Conservation (phyloP, 768 basidiomycete genomes). For the Postia placenta region DNA sequence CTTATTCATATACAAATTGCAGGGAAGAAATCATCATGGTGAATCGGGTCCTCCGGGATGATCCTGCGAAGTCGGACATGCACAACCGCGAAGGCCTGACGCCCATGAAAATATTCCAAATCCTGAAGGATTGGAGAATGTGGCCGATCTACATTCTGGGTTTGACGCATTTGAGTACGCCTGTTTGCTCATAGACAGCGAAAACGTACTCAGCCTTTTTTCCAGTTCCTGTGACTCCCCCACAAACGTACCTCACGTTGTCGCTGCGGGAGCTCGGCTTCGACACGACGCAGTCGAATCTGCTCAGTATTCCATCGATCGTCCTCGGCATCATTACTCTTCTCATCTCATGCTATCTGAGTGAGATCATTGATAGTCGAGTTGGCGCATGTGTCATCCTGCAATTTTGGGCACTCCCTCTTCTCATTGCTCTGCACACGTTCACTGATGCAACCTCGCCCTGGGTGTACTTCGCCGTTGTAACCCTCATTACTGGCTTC, state of each 20-base stretch:
- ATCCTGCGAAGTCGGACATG: slow-evolving; percentile 63
- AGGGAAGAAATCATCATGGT: slow-evolving; percentile 63
- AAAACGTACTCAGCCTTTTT: background rate
- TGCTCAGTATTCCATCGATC: slow-evolving; percentile 55
- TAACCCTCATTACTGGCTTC: slow-evolving; percentile 48
- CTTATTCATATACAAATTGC: background rate
- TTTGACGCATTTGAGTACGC: slow-evolving; percentile 44
- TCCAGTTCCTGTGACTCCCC: slow-evolving; percentile 51
- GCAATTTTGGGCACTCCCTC: slow-evolving; percentile 58
- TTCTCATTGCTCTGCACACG: slow-evolving; percentile 51
- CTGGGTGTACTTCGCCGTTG: slow-evolving; percentile 53
- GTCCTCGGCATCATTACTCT: slow-evolving; percentile 42
- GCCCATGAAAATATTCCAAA: slow-evolving; percentile 40
- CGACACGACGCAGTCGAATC: slow-evolving; percentile 54
- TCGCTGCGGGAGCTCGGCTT: slow-evolving; percentile 59
- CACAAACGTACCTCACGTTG: slow-evolving; percentile 59
- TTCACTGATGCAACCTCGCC: slow-evolving; percentile 43
- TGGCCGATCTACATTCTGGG: slow-evolving; percentile 64
- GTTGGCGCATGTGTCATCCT: slow-evolving; percentile 48
- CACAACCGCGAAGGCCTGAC: slow-evolving; percentile 65
- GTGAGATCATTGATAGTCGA: slow-evolving; percentile 52
- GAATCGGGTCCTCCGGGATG: slow-evolving; percentile 56
- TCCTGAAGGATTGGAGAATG: slow-evolving; percentile 52
- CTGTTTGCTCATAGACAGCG: background rate
- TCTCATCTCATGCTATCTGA: slow-evolving; percentile 39